Evolutionary conservation across 108 stramenopile species (phyloP), one percentile per base, ranked within the genome.

Genomic region (Nitzschia palea): DNA sequence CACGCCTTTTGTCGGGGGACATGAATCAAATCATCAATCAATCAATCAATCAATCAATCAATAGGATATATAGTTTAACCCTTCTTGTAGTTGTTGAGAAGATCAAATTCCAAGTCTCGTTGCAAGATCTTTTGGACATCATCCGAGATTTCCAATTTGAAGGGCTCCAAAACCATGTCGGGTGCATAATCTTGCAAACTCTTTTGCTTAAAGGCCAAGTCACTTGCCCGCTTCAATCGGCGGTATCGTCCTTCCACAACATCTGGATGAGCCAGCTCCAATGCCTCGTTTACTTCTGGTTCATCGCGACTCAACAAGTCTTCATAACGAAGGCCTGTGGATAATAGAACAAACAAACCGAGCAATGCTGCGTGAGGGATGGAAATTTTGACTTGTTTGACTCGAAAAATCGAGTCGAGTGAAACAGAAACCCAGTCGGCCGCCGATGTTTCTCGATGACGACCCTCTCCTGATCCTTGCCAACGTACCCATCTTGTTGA

Each of bases 141-240:
- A 17, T 68, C 74, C 34, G 76, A 82, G 59, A 95, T 68, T 72
- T 95, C 94, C 22, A 60, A 51, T 74, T 95, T 95, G 68, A 89
- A 88, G 3, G 85, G 65, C 26, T 76, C 68, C 65, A 80, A 47
- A n/a, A 82, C 69, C 70, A 87, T 72, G 69, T 85, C 69, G 2
- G 89, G 87, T 6, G 89, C 87, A 69, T 95, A 95, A 66, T 90
- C 87, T 43, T 78, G 72, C 51, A 90, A 74, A 54, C 84, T 81
- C 89, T 95, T 95, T 74, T 72, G 78, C 76, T 95, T 95, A 75
- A 83, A 90, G 59, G 80, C 79, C 37, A 95, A 79, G 64, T 95
- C 94, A 57, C 89, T 86, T 23, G 94, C 94, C 32, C 90, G 87
- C 80, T 89, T 89, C 63, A 95, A 74, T 45, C 94, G 86, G 64